Evolutionary conservation across 331 rosid species (phyloP).

Genomic region (Spiraea crenata): DNA sequence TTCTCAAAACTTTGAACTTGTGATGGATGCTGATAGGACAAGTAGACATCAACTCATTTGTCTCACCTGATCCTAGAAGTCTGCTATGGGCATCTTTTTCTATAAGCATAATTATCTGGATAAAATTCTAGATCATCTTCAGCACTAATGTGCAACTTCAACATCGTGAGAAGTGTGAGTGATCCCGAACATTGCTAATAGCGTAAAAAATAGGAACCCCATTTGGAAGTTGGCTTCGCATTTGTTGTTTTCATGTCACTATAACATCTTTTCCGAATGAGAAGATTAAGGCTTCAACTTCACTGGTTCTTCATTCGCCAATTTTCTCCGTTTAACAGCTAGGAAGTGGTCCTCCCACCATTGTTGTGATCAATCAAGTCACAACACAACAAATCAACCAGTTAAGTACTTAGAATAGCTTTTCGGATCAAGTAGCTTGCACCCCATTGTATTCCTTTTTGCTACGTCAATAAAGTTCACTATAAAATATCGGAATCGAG

Average conservation of each 20-base stretch:
- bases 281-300: conserved; percentile 13
- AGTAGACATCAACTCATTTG: too few species aligned
- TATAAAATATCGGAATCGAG: too few species aligned
- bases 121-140: too few species aligned
- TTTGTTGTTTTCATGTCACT: conserved; percentile 1
- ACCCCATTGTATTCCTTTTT: too few species aligned
- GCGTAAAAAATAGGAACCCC: neutral
- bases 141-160: too few species aligned
- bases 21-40: neutral
- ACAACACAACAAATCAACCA: conserved; percentile 4
- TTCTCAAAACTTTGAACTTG: neutral
- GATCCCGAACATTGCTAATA: too few species aligned
- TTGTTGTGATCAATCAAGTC: neutral
- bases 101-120: too few species aligned
- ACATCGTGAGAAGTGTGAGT: too few species aligned
- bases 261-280: neutral
- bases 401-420: neutral
- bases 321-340: neutral
- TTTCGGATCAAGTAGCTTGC: neutral
- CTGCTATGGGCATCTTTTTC: too few species aligned
- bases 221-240: neutral
- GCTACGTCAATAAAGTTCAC: too few species aligned
- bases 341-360: neutral
- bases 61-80: too few species aligned
- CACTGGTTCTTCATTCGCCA: conserved; percentile 13